These are phyloP conservation scores for Haplosporangium sp. DNA, from an alignment of 371 early-diverging fungal genomes.

Conservation along the genomic window DNA sequence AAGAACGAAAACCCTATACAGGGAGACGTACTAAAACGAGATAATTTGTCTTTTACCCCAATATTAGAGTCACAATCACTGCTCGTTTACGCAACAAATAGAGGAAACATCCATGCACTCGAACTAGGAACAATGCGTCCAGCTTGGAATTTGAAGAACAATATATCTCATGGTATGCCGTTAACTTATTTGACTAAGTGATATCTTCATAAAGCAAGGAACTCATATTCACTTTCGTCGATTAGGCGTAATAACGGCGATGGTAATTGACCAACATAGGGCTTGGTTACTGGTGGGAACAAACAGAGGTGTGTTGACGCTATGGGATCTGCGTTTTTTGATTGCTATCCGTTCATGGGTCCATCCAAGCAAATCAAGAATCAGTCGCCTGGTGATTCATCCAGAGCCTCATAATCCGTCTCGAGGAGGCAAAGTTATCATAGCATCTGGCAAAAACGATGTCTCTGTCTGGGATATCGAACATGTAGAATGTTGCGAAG, in stretches of 20 bases:
- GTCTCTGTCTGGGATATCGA: constrained; percentile 90
- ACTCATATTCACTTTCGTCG: not conserved
- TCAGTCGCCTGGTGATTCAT: constrained; percentile 71
- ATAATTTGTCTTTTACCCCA: too few relatives aligned
- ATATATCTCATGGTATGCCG: constrained; percentile 63
- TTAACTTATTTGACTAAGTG: not conserved
- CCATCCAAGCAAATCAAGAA: constrained; percentile 80
- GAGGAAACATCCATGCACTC: constrained; percentile 80
- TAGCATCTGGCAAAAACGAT: constrained; percentile 81
- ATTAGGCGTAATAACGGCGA: constrained; percentile 74
- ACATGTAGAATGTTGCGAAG: constrained; percentile 75
- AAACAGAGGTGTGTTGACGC: constrained; percentile 80
- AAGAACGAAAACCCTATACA: not conserved
- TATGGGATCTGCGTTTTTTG: constrained; percentile 90
- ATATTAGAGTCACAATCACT: constrained; percentile 74
- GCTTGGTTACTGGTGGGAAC: constrained; percentile 87
- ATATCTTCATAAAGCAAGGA: not conserved
- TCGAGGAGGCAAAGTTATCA: constrained; percentile 63
- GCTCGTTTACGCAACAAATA: constrained; percentile 82
- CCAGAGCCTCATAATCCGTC: constrained; percentile 61
- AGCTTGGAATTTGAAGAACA: constrained; percentile 73
- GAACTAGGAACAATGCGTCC: constrained; percentile 81
- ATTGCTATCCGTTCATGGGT: constrained; percentile 82
- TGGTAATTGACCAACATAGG: constrained; percentile 74
- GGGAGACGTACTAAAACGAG: not conserved